These are phyloP conservation scores for Earliella scabrosa DNA, from an alignment of 1,284 basidiomycete species.

Conservation along the genomic window DNA sequence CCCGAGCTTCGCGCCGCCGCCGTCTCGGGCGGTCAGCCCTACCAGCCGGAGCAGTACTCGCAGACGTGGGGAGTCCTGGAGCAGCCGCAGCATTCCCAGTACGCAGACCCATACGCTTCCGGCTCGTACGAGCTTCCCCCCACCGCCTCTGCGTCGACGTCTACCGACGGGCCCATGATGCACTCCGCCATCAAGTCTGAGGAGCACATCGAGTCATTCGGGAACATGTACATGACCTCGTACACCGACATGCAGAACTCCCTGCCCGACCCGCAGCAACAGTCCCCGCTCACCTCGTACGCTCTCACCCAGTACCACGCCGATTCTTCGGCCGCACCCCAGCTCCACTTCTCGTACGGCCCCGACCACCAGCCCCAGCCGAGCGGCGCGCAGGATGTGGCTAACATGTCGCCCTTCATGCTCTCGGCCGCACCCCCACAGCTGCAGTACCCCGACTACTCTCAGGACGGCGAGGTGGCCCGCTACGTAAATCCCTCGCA, in stretches of 20 bases:
- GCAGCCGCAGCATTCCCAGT: slow-evolving; percentile 11
- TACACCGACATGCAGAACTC: slow-evolving; percentile 15
- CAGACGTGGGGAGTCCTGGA: slow-evolving; percentile 17
- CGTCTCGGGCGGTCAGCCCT: slow-evolving; percentile 11
- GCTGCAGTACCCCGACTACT: slow-evolving; percentile 22
- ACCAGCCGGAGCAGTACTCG: slow-evolving; percentile 17
- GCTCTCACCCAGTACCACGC: slow-evolving; percentile 10
- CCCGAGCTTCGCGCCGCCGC: slow-evolving; percentile 13
- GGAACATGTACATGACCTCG: slow-evolving; percentile 10
- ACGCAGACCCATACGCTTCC: slow-evolving; percentile 18
- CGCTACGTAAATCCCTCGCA: slow-evolving; percentile 34
- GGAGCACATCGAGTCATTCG: slow-evolving; percentile 17
- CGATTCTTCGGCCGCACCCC: slow-evolving; percentile 10
- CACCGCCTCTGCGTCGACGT: slow-evolving; percentile 3
- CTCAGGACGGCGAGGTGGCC: slow-evolving; percentile 18
- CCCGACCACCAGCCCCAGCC: slow-evolving; percentile 14
- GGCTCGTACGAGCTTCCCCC: slow-evolving; percentile 18
- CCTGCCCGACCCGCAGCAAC: slow-evolving; percentile 4
- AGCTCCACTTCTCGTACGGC: slow-evolving; percentile 19
- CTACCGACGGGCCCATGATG: slow-evolving; percentile 6
- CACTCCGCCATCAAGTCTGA: slow-evolving; percentile 11
- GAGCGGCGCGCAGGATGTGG: slow-evolving; percentile 8
- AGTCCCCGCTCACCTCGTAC: slow-evolving; percentile 10
- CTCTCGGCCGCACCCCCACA: slow-evolving; percentile 14
- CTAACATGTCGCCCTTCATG: slow-evolving; percentile 21